Evolutionary conservation across 2,329 filamentous ascomycete species (phyloP), one percentile per base, ranked within the genome.

Genomic region (Amphichorda felina): DNA sequence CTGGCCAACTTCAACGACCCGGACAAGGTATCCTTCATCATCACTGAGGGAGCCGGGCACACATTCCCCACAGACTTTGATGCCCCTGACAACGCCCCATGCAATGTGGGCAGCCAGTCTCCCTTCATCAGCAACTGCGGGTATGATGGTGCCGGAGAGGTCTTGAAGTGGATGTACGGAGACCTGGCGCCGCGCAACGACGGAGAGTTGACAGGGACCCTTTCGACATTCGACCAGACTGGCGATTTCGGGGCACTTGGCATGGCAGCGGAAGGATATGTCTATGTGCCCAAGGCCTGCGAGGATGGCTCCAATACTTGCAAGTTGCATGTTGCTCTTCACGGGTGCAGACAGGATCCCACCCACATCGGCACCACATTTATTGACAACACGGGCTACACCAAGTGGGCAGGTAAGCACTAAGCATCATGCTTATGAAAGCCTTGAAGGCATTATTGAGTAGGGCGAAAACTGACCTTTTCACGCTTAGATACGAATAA

Each of bases 21-120:
- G 5, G 16, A 15, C 3, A 40, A 38, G 15, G 22, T 35, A 6
- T 28, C 35, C 13, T 40, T 19, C 25, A 35, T 38, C 9, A 35
- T 31, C 8, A 32, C 18, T 6, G n/a, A 26, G 8, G 40, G 40
- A 14, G 31, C 36, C 11, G 38, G 15, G 4, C 40, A 42, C 21
- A 34, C 33, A 3, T 42, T 42, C 19, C 40, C 38, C 7, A 40
- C 40, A 8, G 40, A 40, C 30, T 37, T 42, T 29, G 38, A 42
- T 18, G 28, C 14, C 8, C 11, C 35, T 9, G 38, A 38, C 13
- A 40, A 42, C 36, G 33, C 27, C 28, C 19, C 35, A n/a, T 42
- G 40, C 24, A 19, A 30, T 7, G n/a, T 21, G 18, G 24, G 16
- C 10, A 30, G 19, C 17, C 26, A n/a, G n/a, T 38, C 38, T 3